Percentiles rank a stretch among this genome's conserved stretches.
phyloP scores from a whole-genome alignment of 2,329 filamentous ascomycete species.

The Pseudogymnoascus sp. region DNA sequence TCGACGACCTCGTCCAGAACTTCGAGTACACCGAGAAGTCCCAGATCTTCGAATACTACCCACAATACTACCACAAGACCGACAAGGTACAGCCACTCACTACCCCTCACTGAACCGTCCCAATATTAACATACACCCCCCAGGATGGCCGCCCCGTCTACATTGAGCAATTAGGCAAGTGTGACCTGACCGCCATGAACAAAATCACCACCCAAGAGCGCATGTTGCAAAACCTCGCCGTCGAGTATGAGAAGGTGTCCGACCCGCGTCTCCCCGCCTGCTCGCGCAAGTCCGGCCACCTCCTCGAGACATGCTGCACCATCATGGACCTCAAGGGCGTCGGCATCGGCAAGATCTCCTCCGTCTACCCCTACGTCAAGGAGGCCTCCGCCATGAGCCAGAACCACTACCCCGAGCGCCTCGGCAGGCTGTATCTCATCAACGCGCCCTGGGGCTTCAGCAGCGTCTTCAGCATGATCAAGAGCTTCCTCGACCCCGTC shows the following conservation, averaged over 20 bases:
- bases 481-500: conserved; percentile 92
- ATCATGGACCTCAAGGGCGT: conserved; percentile 98
- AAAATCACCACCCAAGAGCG: conserved; percentile 88
- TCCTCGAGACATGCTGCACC: conserved; percentile 96
- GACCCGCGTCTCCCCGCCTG: conserved; percentile 92
- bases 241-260: conserved; percentile 94
- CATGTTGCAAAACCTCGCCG: conserved; percentile 93
- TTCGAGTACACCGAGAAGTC: conserved; percentile 86
- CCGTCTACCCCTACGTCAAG: conserved; percentile 82
- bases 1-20: conserved; percentile 70
- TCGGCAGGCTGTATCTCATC: conserved; percentile 95
- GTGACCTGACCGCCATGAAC: conserved; percentile 82
- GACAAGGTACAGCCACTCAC: conserved; percentile 55
- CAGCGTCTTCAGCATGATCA: conserved; percentile 75
- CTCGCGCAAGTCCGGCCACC: conserved; percentile 80
- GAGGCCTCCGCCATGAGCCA: conserved; percentile 84
- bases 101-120: not conserved
- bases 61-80: conserved; percentile 98
- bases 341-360: conserved; percentile 69
- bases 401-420: conserved; percentile 97
- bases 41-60: conserved; percentile 83
- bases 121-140: conserved; percentile 14
- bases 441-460: conserved; percentile 97
- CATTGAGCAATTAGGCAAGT: conserved; percentile 91
- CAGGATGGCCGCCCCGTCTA: conserved; percentile 95